phyloP scores from a whole-genome alignment of 2,329 filamentous ascomycete genomes.

The Juglanconis juglandina region DNA sequence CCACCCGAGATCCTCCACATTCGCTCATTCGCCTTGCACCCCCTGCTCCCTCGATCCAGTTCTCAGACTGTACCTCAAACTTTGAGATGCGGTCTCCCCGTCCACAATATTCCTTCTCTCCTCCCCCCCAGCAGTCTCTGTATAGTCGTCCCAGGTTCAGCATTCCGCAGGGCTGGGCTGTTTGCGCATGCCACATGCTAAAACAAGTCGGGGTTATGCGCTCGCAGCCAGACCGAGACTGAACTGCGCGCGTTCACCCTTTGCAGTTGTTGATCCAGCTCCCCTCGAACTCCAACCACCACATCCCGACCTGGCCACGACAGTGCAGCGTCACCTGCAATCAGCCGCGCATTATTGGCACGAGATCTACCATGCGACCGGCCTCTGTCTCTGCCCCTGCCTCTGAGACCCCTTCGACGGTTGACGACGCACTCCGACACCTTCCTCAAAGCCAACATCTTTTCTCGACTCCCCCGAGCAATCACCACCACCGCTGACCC shows the following conservation, averaged over 20 bases:
- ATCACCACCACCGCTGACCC: neutral
- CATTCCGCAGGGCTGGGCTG: constrained; percentile 5
- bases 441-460: neutral
- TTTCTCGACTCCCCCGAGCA: neutral
- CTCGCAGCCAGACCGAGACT: constrained; percentile 1
- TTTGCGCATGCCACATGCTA: constrained; percentile 12
- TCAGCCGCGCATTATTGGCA: neutral
- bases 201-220: constrained; percentile 13
- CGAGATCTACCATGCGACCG: neutral
- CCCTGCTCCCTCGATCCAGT: constrained; percentile 1
- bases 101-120: neutral
- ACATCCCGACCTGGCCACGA: constrained; percentile 2
- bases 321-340: neutral
- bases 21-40: neutral
- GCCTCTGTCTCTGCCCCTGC: neutral
- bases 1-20: neutral
- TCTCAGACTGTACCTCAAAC: constrained; percentile 9
- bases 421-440: neutral
- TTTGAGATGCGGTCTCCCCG: constrained; percentile 7
- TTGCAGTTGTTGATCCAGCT: neutral
- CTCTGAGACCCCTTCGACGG: neutral
- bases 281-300: neutral
- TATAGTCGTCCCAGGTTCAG: neutral
- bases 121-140: neutral
- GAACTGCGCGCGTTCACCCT: neutral